Conservation (phyloP, 2,329 filamentous ascomycete species). For the Trichophyton schoenleinii region DNA sequence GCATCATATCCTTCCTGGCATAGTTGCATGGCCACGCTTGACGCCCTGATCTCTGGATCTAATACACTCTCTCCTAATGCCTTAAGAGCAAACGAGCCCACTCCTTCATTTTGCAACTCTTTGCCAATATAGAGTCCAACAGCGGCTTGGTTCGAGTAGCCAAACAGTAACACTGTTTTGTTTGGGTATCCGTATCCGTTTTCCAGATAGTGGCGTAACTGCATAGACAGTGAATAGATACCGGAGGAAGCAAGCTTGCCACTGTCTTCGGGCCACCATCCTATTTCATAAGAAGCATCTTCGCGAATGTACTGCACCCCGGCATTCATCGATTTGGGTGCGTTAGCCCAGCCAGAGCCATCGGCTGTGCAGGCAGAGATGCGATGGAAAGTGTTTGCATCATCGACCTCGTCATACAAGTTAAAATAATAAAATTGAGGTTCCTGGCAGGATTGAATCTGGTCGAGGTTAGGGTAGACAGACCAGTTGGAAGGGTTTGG, state of each 20-base stretch:
- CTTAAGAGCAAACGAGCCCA: background rate
- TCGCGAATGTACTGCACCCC: background rate
- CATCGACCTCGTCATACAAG: background rate
- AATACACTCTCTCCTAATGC: background rate
- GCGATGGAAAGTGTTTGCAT: background rate
- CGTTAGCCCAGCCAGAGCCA: background rate
- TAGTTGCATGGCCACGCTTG: slow-evolving; percentile 1
- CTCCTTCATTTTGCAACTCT: background rate
- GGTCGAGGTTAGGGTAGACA: background rate
- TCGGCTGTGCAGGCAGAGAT: background rate
- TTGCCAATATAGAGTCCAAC: slow-evolving; percentile 4
- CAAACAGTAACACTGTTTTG: background rate
- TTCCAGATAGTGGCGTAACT: background rate
- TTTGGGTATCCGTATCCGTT: background rate
- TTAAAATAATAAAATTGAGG: slow-evolving; percentile 1
- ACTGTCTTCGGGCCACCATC: background rate
- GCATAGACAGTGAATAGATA: background rate
- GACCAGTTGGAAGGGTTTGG: background rate
- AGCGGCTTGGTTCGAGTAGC: slow-evolving; percentile 4
- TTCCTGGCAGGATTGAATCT: slow-evolving; percentile 2
- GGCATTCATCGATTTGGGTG: background rate
- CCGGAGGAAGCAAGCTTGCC: background rate
- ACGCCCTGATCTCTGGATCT: background rate
- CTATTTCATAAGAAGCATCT: background rate
- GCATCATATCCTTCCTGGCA: background rate